phyloP scores from a whole-genome alignment of 768 basidiomycete genomes.

The Mycena sanguinolenta region DNA sequence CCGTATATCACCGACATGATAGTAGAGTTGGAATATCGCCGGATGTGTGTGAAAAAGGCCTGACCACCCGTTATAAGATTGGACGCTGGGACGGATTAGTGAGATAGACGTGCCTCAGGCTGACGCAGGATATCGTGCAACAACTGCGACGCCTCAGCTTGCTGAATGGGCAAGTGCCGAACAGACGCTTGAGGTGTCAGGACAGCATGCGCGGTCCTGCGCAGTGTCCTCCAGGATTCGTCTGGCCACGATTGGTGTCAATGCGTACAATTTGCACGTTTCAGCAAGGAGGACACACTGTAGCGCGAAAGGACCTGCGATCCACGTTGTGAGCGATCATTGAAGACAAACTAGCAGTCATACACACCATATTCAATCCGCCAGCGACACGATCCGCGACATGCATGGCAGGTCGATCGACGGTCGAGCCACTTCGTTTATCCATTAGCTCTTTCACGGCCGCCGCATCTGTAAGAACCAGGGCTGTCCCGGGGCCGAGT shows the following conservation, averaged over 20 bases:
- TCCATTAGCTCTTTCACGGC: conserved; percentile 46
- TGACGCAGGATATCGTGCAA: conserved; percentile 19
- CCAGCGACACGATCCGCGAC: conserved; percentile 38
- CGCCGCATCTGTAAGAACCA: conserved; percentile 42
- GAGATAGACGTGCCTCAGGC: conserved; percentile 23
- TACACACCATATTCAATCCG: conserved; percentile 34
- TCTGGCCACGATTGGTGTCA: background rate
- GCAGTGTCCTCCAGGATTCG: conserved; percentile 30
- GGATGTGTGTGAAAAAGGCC: conserved; percentile 46
- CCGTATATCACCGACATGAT: conserved; percentile 48
- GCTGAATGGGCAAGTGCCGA: conserved; percentile 38
- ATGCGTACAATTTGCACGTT: background rate
- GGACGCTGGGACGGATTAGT: no score
- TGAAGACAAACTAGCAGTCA: background rate
- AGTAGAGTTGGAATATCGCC: conserved; percentile 47
- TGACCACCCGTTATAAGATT: no score
- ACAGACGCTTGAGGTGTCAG: conserved; percentile 40
- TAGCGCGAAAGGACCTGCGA: conserved; percentile 21
- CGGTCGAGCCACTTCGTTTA: conserved; percentile 39
- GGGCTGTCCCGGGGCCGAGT: conserved; percentile 36
- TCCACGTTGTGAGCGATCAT: background rate
- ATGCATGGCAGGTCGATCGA: conserved; percentile 42
- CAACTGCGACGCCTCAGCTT: conserved; percentile 37
- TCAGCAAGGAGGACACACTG: conserved; percentile 19
- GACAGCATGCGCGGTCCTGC: conserved; percentile 34